Conservation (phyloP, 2,329 filamentous ascomycete species). For the Microcyclospora tardicrescens region DNA sequence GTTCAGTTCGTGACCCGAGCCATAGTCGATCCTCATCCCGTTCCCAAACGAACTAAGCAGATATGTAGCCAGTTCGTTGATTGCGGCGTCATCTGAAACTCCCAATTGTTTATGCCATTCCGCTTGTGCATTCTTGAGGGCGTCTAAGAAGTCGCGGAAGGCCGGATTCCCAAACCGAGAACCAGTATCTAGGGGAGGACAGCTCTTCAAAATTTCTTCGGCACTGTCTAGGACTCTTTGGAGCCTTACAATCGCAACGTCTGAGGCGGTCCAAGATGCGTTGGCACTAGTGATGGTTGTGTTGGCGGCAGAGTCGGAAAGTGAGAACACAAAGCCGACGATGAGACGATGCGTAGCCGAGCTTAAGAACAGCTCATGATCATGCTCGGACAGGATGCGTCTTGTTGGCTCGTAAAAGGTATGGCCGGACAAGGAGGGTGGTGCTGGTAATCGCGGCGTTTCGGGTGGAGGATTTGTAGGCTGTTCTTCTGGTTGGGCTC, state of each 20-base stretch:
- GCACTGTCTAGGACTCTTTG: slow-evolving; percentile 57
- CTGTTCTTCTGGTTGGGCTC: slow-evolving; percentile 32
- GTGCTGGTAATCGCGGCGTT: slow-evolving; percentile 60
- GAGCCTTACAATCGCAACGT: slow-evolving; percentile 49
- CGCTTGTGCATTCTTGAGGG: slow-evolving; percentile 35
- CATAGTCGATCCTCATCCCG: slow-evolving; percentile 80
- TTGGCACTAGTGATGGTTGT: slow-evolving; percentile 50
- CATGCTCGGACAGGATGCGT: slow-evolving; percentile 66
- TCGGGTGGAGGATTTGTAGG: slow-evolving; percentile 48
- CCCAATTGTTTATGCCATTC: slow-evolving; percentile 54
- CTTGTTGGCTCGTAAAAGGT: slow-evolving; percentile 54
- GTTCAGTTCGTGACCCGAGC: slow-evolving; percentile 93
- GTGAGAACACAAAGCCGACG: slow-evolving; percentile 69
- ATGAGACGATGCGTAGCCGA: slow-evolving; percentile 68
- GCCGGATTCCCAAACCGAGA: slow-evolving; percentile 91
- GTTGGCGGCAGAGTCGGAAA: slow-evolving; percentile 69
- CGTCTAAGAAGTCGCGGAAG: slow-evolving; percentile 71
- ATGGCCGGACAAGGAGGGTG: slow-evolving; percentile 44
- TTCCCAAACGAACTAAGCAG: slow-evolving; percentile 77
- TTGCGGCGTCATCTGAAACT: slow-evolving; percentile 38
- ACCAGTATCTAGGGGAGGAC: slow-evolving; percentile 75
- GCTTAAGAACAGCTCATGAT: slow-evolving; percentile 68
- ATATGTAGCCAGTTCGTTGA: slow-evolving; percentile 66
- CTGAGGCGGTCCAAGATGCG: slow-evolving; percentile 39
- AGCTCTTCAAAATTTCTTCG: slow-evolving; percentile 50